Conservation (phyloP, 2,329 filamentous ascomycete genomes). For the Monilinia polystroma region DNA sequence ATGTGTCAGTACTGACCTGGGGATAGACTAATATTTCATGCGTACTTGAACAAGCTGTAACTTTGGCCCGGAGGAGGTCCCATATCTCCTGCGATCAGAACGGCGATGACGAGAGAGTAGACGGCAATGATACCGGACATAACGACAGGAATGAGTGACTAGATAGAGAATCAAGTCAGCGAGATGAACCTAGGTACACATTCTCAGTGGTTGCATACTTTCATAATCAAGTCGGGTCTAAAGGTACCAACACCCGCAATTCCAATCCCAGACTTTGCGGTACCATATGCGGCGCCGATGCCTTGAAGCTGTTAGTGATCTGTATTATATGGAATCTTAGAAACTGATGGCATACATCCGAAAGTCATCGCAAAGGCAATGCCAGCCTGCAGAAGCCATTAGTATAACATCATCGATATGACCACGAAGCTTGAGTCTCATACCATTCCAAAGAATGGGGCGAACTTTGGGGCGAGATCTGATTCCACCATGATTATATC, state of each 20-base stretch:
- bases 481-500: slow-evolving; percentile 52
- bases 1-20: slow-evolving; percentile 22
- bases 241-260: slow-evolving; percentile 85
- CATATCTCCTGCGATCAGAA: slow-evolving; percentile 91
- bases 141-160: slow-evolving; percentile 81
- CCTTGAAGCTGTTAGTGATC: slow-evolving; percentile 29
- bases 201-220: slow-evolving; percentile 54
- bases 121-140: slow-evolving; percentile 99
- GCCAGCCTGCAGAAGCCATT: slow-evolving; percentile 57
- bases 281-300: slow-evolving; percentile 79
- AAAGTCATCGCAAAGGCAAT: slow-evolving; percentile 83
- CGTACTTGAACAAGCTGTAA: slow-evolving; percentile 83
- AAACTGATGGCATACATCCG: slow-evolving; percentile 59
- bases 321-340: background rate
- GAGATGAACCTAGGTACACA: background rate
- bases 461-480: slow-evolving; percentile 72
- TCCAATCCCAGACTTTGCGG: slow-evolving; percentile 83
- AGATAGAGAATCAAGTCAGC: slow-evolving; percentile 15
- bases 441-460: slow-evolving; percentile 87
- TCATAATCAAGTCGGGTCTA: slow-evolving; percentile 86
- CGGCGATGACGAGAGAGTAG: slow-evolving; percentile 94
- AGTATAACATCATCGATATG: slow-evolving; percentile 28
- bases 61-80: slow-evolving; percentile 62
- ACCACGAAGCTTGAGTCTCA: slow-evolving; percentile 41
- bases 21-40: slow-evolving; percentile 28